These are phyloP conservation scores for Nigrospora oryzae DNA, from an alignment of 2,329 filamentous ascomycete genomes.

Conservation along the genomic window DNA sequence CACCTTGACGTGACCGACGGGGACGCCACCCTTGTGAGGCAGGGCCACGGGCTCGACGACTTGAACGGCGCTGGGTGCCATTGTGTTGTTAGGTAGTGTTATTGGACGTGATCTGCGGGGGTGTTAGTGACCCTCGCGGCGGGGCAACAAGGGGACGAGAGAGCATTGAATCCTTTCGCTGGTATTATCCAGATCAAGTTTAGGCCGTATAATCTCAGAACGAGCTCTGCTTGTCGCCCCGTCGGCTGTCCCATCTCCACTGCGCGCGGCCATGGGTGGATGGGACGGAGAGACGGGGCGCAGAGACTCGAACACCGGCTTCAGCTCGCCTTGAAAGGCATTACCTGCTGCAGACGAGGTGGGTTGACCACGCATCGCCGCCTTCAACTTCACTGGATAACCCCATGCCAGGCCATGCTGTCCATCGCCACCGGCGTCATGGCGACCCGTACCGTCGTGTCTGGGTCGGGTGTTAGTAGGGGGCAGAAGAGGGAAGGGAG, in stretches of 20 bases:
- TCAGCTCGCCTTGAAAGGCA: conserved; percentile 22
- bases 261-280: background rate
- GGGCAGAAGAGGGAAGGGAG: background rate
- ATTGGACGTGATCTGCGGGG: conserved; percentile 16
- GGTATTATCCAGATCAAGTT: conserved; percentile 99
- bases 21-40: conserved; percentile 34
- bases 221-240: conserved; percentile 14
- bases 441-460: conserved; percentile 4
- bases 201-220: conserved; percentile 84
- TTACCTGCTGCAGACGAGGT: conserved; percentile 15
- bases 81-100: conserved; percentile 31
- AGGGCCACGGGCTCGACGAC: conserved; percentile 42
- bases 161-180: conserved; percentile 95
- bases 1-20: conserved; percentile 24
- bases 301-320: conserved; percentile 26
- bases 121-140: conserved; percentile 25
- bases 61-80: conserved; percentile 54
- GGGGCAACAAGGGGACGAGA: conserved; percentile 34
- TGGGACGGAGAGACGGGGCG: conserved; percentile 1
- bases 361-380: too few relatives aligned
- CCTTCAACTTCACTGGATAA: conserved; percentile 3
- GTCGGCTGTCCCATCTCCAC: conserved; percentile 8
- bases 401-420: conserved; percentile 3
- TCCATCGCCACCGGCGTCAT: conserved; percentile 2
- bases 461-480: background rate